Evolutionary conservation across 768 basidiomycete species (phyloP).

Genomic region (Gloeopeniophorella convolvens): DNA sequence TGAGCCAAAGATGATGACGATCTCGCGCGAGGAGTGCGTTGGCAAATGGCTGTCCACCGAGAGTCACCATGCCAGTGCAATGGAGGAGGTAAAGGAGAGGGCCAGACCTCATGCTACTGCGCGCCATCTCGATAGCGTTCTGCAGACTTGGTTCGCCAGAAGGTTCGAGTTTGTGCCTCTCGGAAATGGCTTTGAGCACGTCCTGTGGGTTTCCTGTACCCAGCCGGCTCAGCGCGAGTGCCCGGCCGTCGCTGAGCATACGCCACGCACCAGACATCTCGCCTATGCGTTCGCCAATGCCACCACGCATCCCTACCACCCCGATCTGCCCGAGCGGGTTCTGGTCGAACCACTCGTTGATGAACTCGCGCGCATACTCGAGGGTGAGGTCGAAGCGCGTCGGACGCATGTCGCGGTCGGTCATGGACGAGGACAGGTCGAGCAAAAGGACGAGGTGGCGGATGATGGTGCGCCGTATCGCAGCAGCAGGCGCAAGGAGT

Average conservation of each 20-base stretch:
- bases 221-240: not conserved
- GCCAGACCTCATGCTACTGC: constrained; percentile 80
- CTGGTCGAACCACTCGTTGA: constrained; percentile 98
- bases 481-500: constrained; percentile 72
- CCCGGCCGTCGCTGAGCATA: not conserved
- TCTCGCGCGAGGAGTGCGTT: constrained; percentile 93
- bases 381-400: constrained; percentile 88
- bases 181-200: constrained; percentile 77
- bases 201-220: constrained; percentile 88
- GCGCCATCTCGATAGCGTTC: constrained; percentile 96
- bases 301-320: constrained; percentile 86
- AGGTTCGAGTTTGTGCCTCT: constrained; percentile 85
- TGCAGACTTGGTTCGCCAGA: constrained; percentile 92
- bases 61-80: not conserved
- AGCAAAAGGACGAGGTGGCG: constrained; percentile 90
- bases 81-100: not conserved
- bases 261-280: constrained; percentile 81
- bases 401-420: constrained; percentile 93
- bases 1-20: constrained; percentile 89
- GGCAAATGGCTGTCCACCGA: constrained; percentile 74
- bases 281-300: constrained; percentile 83
- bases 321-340: constrained; percentile 98
- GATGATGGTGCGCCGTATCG: constrained; percentile 92
- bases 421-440: constrained; percentile 88
- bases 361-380: constrained; percentile 86